Conservation (phyloP, 106 monocot species). For the Posidonia australis region DNA sequence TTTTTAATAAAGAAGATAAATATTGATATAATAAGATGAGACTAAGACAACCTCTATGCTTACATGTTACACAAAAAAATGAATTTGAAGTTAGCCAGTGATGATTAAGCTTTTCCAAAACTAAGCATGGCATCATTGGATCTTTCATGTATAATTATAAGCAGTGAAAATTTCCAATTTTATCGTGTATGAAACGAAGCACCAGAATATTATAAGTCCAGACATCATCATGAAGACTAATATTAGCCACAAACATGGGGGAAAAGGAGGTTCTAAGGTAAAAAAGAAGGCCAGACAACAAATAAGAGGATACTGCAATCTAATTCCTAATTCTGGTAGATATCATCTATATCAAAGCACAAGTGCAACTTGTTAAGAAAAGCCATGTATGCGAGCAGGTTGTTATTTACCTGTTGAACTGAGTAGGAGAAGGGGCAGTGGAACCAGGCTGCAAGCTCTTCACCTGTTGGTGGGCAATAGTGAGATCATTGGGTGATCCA, state of each 20-base stretch:
- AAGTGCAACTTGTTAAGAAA: no score
- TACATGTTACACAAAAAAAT: no score
- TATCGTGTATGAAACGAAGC: neutral
- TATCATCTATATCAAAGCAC: no score
- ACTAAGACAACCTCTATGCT: no score
- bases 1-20: no score
- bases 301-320: no score
- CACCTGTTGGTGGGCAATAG: conserved; percentile 17
- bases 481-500: conserved; percentile 18
- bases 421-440: conserved; percentile 12
- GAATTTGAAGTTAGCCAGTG: no score
- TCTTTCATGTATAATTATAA: no score
- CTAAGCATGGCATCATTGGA: neutral
- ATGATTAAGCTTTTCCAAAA: neutral
- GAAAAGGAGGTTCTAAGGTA: no score
- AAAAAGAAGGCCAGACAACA: no score
- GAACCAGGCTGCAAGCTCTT: conserved; percentile 16
- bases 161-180: neutral
- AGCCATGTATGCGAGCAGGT: neutral
- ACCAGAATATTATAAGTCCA: neutral
- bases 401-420: conserved; percentile 24
- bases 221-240: neutral
- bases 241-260: neutral
- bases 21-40: no score
- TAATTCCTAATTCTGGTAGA: no score